Evolutionary conservation across 2,329 filamentous ascomycete species (phyloP), one percentile per base, ranked within the genome.

Genomic region (Xylariaceae sp.): DNA sequence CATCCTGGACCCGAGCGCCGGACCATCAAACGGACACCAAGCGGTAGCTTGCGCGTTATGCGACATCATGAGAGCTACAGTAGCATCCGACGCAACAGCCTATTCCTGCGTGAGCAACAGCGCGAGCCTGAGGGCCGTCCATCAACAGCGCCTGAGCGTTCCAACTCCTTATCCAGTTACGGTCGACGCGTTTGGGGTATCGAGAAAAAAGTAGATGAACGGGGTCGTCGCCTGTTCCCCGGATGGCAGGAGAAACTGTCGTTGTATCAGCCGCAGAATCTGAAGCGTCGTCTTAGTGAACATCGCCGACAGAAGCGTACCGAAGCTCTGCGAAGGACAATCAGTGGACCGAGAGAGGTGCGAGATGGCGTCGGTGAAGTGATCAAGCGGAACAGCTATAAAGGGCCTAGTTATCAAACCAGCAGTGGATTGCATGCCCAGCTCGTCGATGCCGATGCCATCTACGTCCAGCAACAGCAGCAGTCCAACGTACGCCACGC

Each of bases 41-140:
- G 78, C 50, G 79, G 79, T 2, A 82, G 74, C 46, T 59, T 83
- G 38, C 68, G 77, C 11, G 78, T 83, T 1, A 73, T 83, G 60
- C 69, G 68, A 47, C 71, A 75, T 41, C 69, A 71, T 6, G 65
- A 66, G 24, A 81, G 75, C 49, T 44, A 50, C 28, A 49, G 55
- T 26, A 80, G 74, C 48, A 30, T 55, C 18, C 52, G 54, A 17
- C 53, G 51, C 51, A 49, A 42, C 37, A 47, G 36, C 34, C 35
- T 46, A 18, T 42, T 42, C 39, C 57, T 54, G 9, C 33, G 17
- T 17, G 18, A 19, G 12, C 9, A 19, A 11, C 9, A 17, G 7
- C 45, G 54, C 3, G 48, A 49, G 1, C 42, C 44, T 4, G 50
- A 57, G 4, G 50, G 47, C 3, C 62, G 68, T 9, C 65, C 67